These are phyloP conservation scores for Antrodiella citrinella DNA, from an alignment of 768 basidiomycete species.

Conservation along the genomic window DNA sequence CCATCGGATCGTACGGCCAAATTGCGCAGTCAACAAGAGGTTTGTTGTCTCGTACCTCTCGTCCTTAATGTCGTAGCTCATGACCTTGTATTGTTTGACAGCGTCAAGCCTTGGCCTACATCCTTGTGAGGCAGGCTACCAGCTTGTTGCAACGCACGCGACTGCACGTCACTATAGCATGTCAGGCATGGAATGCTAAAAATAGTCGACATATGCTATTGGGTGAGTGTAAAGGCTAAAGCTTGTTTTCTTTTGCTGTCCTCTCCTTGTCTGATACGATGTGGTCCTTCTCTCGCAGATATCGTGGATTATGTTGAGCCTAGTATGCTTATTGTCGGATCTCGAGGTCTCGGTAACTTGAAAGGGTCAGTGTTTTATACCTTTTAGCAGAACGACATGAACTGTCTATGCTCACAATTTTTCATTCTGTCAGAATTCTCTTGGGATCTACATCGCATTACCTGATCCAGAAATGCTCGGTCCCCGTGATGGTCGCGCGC, in stretches of 20 bases:
- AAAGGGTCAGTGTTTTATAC: slow-evolving; percentile 57
- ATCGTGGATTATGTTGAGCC: slow-evolving; percentile 85
- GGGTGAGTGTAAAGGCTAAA: slow-evolving; percentile 30
- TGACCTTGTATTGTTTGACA: slow-evolving; percentile 23
- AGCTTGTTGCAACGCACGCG: slow-evolving; percentile 85
- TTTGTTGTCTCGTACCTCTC: slow-evolving; percentile 24
- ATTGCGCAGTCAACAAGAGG: slow-evolving; percentile 87
- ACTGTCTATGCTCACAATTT: not conserved
- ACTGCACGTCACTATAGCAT: slow-evolving; percentile 78
- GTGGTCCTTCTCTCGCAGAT: slow-evolving; percentile 32
- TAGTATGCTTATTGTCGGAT: slow-evolving; percentile 90
- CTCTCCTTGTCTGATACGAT: not conserved
- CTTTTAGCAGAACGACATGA: not conserved
- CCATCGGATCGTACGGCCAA: slow-evolving; percentile 70
- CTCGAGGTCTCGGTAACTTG: slow-evolving; percentile 80
- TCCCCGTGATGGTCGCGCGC: slow-evolving; percentile 93
- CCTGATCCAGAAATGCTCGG: slow-evolving; percentile 88
- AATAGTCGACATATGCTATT: slow-evolving; percentile 85
- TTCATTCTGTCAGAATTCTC: slow-evolving; percentile 52
- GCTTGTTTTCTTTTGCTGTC: not conserved
- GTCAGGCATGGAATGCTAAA: slow-evolving; percentile 98
- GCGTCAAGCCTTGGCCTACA: slow-evolving; percentile 85
- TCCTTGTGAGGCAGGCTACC: slow-evolving; percentile 84
- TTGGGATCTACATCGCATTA: slow-evolving; percentile 95
- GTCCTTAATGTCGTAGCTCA: not conserved